Base-by-base conservation (phyloP, 108 stramenopile genomes). In the Pseudonitzschia multistriata region DNA sequence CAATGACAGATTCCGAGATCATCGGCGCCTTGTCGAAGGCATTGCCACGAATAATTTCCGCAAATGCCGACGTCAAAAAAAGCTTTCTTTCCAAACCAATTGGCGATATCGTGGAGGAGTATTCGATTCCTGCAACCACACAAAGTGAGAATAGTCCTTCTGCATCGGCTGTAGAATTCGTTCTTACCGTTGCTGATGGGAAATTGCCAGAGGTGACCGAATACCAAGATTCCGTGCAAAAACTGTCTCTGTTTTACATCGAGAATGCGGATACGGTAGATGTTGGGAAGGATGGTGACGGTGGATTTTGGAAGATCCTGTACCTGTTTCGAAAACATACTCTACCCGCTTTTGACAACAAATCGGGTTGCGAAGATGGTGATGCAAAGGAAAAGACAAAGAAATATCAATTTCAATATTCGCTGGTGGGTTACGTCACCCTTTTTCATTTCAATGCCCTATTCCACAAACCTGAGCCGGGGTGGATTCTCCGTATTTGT, bases 211-310 rank as follows among this genome's bases (percentile, higher is more conserved):
- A 57, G 27, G 76, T 77, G 45, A 66, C 78, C 3, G 61, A 79
- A 11, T 93, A 85, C 68, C 89, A 90, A 62, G 52, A 83, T 47
- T 36, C 72, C 31, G 81, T 90, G 5, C 86, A 93, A 76, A 79
- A 68, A 47, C 49, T 93, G 25, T 82, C 88, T 15, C 74, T 85
- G 7, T 90, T 78, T 66, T 93, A 76, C 49, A 93, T 93, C 67
- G 92, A 93, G 74, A 90, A 79, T 47, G 92, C 87, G 13, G 84
- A 87, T 57, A 73, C 72, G 28, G 86, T 93, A 15, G 73, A 90
- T 61, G 63, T 90, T 33, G 64, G 71, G 0, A 57, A 77, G 24
- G 50, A 52, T n/a, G 8, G 57, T 53, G 73, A 75, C 47, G 79
- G 75, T 33, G 68, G 74, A 31, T 81, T 71, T 69, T 93, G 92